Evolutionary conservation across 495 filamentous ascomycete genomes (phyloP).

Genomic region (Penicillium cataractarum): DNA sequence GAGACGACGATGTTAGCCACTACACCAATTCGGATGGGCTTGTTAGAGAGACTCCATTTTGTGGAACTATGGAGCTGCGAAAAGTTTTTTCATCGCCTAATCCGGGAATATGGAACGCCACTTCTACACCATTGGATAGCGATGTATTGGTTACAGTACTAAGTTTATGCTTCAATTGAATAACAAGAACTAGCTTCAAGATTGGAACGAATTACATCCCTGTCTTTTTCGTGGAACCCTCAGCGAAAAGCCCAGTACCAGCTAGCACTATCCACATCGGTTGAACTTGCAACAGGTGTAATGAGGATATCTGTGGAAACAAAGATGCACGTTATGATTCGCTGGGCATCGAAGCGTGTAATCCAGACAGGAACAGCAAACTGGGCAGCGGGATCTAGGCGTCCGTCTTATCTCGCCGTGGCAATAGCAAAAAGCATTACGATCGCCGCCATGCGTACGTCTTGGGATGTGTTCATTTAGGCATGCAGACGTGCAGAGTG

Average conservation of each 20-base stretch:
- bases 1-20: constrained; percentile 48
- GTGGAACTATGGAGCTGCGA: constrained; percentile 1
- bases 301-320: neutral
- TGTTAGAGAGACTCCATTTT: neutral
- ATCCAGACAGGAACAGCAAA: neutral
- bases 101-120: neutral
- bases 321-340: neutral
- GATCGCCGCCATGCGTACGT: neutral
- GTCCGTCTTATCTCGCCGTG: neutral
- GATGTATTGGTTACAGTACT: neutral
- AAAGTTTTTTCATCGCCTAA: constrained; percentile 3
- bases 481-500: neutral
- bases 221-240: neutral
- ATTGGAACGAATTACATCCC: neutral
- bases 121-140: neutral
- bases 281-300: neutral
- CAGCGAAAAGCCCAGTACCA: neutral
- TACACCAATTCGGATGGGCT: constrained; percentile 44
- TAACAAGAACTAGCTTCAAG: neutral
- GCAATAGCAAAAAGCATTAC: neutral
- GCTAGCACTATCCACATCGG: neutral
- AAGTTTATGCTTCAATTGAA: neutral
- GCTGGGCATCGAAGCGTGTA: neutral
- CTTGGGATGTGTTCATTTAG: neutral
- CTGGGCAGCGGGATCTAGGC: neutral